A percentile compares a stretch with the other conserved stretches of the same genome.
Evolutionary conservation across 768 basidiomycete genomes (phyloP).

Genomic region (Daedaleopsis sinensis): DNA sequence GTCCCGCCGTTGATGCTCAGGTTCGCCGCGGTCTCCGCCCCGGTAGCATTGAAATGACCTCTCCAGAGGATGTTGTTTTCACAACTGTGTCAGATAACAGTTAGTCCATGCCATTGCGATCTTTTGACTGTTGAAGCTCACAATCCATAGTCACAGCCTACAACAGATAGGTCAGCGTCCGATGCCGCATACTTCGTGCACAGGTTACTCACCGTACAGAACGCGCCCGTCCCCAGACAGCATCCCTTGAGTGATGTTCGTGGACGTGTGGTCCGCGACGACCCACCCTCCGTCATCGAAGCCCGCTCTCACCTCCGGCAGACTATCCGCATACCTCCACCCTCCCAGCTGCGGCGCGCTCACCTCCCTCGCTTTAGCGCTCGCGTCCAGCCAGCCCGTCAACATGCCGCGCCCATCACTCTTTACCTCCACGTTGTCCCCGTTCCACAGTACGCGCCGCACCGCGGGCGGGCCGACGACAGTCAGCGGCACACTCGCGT

Average conservation of each 20-base stretch:
- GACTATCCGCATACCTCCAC: slow-evolving; percentile 76
- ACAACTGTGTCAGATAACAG: slow-evolving; percentile 49
- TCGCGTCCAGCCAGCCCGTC: slow-evolving; percentile 45
- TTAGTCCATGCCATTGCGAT: slow-evolving; percentile 3
- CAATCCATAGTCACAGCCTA: slow-evolving; percentile 83
- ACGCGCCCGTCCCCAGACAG: slow-evolving; percentile 67
- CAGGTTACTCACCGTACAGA: slow-evolving; percentile 52
- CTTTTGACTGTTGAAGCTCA: slow-evolving; percentile 36
- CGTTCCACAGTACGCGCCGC: slow-evolving; percentile 73
- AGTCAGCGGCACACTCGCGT: slow-evolving; percentile 57
- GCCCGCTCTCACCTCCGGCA: slow-evolving; percentile 64
- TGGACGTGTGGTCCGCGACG: slow-evolving; percentile 66
- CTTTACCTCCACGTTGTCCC: slow-evolving; percentile 37
- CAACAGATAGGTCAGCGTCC: too few species aligned
- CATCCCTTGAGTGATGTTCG: slow-evolving; percentile 71
- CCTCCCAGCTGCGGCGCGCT: slow-evolving; percentile 51
- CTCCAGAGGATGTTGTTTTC: slow-evolving; percentile 83
- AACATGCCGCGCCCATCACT: slow-evolving; percentile 49
- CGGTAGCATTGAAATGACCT: slow-evolving; percentile 75
- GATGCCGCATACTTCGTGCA: too few species aligned
- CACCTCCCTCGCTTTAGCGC: slow-evolving; percentile 35
- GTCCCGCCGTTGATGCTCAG: slow-evolving; percentile 81
- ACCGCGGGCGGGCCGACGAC: slow-evolving; percentile 63
- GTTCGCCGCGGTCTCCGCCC: slow-evolving; percentile 63
- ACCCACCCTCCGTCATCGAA: slow-evolving; percentile 72